These are phyloP conservation scores for Citrus maxima DNA, from an alignment of 345 rosid genomes.

Conservation along the genomic window DNA sequence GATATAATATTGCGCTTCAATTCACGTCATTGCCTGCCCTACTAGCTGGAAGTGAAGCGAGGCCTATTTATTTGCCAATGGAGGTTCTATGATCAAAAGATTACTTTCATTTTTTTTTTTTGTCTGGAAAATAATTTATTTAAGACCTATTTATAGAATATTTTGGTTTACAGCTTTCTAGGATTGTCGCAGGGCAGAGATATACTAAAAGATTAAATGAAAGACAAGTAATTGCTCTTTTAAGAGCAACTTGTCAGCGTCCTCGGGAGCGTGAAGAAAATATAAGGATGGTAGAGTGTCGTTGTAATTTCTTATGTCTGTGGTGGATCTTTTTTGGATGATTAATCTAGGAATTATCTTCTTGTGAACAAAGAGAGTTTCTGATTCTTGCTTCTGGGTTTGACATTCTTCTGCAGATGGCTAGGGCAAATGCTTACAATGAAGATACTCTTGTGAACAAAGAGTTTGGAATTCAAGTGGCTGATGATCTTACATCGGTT, in stretches of 20 bases:
- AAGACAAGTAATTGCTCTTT: constrained; percentile 49
- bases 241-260: constrained; percentile 71
- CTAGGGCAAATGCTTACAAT: constrained; percentile 6
- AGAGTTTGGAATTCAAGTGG: constrained; percentile 64
- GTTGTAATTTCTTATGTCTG: neutral
- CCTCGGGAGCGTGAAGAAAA: constrained; percentile 34
- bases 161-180: constrained; percentile 45
- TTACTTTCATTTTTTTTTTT: neutral
- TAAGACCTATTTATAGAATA: neutral
- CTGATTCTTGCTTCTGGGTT: neutral
- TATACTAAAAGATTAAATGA: constrained; percentile 58
- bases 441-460: constrained; percentile 8
- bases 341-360: neutral
- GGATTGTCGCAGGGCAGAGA: constrained; percentile 54
- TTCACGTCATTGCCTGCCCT: constrained; percentile 51
- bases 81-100: constrained; percentile 41
- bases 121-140: neutral
- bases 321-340: neutral
- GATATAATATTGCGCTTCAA: constrained; percentile 34
- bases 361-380: neutral
- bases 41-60: constrained; percentile 56
- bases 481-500: constrained; percentile 26
- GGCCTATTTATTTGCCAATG: constrained; percentile 62
- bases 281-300: constrained; percentile 23
- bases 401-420: constrained; percentile 34